phyloP scores from a whole-genome alignment of 345 rosid genomes.

The Syzygium aromaticum region DNA sequence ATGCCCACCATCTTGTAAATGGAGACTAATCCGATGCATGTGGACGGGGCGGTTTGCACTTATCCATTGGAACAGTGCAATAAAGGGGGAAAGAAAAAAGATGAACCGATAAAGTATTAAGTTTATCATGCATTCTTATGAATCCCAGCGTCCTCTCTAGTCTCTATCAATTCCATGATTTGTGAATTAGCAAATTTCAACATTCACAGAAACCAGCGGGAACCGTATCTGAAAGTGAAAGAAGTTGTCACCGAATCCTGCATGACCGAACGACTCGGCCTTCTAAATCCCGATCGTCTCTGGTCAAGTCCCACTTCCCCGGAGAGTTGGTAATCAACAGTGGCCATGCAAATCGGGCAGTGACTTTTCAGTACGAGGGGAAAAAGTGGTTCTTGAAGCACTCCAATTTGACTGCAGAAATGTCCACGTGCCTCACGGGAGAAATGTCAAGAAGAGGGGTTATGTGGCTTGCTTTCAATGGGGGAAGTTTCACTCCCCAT shows the following conservation, averaged over 20 bases:
- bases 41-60: background rate
- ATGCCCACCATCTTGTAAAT: no score
- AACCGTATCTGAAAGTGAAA: background rate
- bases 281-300: background rate
- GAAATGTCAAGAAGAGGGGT: background rate
- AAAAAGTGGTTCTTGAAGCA: background rate
- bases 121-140: accelerated
- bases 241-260: background rate
- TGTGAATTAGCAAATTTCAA: background rate
- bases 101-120: accelerated
- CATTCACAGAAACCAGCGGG: background rate
- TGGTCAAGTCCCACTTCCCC: background rate
- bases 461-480: background rate
- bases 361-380: background rate
- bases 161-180: background rate
- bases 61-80: background rate
- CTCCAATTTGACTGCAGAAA: background rate
- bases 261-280: background rate
- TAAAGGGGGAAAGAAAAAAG: background rate
- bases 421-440: background rate
- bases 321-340: background rate
- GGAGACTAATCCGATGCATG: background rate
- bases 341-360: background rate
- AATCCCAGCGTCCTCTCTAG: background rate
- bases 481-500: background rate